Percentiles rank a stretch among this genome's conserved stretches.
Conservation (phyloP, 768 basidiomycete genomes). For the Cyathus striatus region DNA sequence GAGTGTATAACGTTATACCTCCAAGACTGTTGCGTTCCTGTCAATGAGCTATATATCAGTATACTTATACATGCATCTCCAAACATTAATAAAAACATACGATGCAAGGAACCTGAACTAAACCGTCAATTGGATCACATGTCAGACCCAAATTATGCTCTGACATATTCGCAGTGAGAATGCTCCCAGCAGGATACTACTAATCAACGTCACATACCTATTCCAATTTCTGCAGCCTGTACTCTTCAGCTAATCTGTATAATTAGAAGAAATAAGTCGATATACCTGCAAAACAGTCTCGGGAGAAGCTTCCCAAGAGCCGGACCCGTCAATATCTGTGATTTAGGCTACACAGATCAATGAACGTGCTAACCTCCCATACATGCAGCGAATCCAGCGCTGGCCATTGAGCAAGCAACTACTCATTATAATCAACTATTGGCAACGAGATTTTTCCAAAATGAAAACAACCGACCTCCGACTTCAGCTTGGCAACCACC, state of each 20-base stretch:
- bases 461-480: constrained; percentile 48
- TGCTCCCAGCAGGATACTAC: constrained; percentile 10
- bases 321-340: too few relatives aligned
- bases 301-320: constrained; percentile 75
- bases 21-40: constrained; percentile 85
- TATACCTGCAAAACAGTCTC: constrained; percentile 75
- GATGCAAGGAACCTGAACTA: constrained; percentile 95
- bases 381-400: constrained; percentile 89
- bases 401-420: constrained; percentile 97
- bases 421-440: neutral
- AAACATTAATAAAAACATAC: constrained; percentile 47
- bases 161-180: constrained; percentile 15
- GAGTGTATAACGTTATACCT: constrained; percentile 35
- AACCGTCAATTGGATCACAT: constrained; percentile 90
- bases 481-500: constrained; percentile 96
- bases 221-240: constrained; percentile 86
- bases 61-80: neutral
- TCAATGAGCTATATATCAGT: neutral
- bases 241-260: constrained; percentile 2
- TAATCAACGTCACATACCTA: constrained; percentile 44
- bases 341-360: constrained; percentile 1
- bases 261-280: constrained; percentile 3
- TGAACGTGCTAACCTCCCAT: constrained; percentile 81
- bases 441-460: neutral
- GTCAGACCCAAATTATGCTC: constrained; percentile 88